Conservation (phyloP, 108 stramenopile genomes). For the Schizochytrium sp. region DNA sequence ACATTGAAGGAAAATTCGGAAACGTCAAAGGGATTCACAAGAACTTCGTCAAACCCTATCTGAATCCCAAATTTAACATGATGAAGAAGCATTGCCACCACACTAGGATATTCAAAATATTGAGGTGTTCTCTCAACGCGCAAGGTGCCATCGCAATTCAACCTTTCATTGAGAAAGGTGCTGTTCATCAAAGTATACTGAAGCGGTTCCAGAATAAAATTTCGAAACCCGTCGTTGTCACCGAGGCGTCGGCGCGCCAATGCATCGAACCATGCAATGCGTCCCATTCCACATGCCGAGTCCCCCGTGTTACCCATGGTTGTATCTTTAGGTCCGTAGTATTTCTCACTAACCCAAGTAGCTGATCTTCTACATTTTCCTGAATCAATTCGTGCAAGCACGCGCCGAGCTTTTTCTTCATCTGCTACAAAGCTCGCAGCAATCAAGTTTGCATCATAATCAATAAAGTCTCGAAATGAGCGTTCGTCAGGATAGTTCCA, state of each 20-base stretch:
- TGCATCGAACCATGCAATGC: conserved; percentile 68
- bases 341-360: conserved; percentile 68
- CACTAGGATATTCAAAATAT: conserved; percentile 69
- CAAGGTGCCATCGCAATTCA: conserved; percentile 55
- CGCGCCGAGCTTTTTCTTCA: background rate
- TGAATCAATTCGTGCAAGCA: conserved; percentile 63
- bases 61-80: conserved; percentile 62
- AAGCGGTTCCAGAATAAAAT: conserved; percentile 60
- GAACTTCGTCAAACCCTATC: conserved; percentile 43
- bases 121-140: conserved; percentile 61
- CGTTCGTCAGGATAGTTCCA: conserved; percentile 47
- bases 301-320: conserved; percentile 64
- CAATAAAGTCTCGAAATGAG: conserved; percentile 66
- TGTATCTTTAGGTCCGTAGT: conserved; percentile 68
- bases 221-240: conserved; percentile 57
- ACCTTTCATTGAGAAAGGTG: conserved; percentile 66
- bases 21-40: conserved; percentile 59
- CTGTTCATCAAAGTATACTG: conserved; percentile 55
- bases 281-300: conserved; percentile 65
- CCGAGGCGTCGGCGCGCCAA: conserved; percentile 61
- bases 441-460: conserved; percentile 69
- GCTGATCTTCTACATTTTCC: conserved; percentile 59
- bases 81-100: conserved; percentile 65
- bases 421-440: conserved; percentile 46
- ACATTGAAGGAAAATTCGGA: background rate